Base-by-base conservation (phyloP, 2,329 filamentous ascomycete genomes). In the Alternaria atra region DNA sequence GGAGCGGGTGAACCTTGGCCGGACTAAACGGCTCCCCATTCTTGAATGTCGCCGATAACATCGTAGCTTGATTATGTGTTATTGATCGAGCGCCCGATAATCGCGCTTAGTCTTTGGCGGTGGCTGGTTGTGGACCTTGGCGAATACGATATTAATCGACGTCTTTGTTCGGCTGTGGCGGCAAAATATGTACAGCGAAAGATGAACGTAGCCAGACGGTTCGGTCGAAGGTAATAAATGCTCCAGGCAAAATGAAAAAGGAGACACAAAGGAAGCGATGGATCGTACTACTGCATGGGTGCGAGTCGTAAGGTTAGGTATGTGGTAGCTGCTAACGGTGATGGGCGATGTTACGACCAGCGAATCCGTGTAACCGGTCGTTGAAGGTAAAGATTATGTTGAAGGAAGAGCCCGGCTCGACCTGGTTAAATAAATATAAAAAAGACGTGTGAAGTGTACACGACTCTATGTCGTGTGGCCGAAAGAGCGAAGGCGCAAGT, bases 381-480 rank as follows among this genome's bases (percentile, higher is more conserved):
- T 55, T 35, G 52, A 52, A 51, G 32, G 29, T 43, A 59, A 54
- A 47, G 47, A 58, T 52, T 50, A 60, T 58, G 60, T 65, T 63
- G 50, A 73, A 69, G 48, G 66, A 75, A 72, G 73, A 76, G 74
- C 57, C 69, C 73, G 63, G 75, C 73, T 77, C 74, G 44, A 70
- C 58, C 60, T 35, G 64, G 69, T 70, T 51, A 54, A 64, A 67
- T 12, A 57, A 34, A 55, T 63, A 37, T 8, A n/a, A n/a, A n/a
- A n/a, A n/a, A n/a, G n/a, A n/a, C n/a, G 29, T 27, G 27, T 54
- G 35, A 67, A 55, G 32, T 56, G 52, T 54, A 62, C 52, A 70
- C 70, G 68, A 75, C 66, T 64, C 54, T 61, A 69, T 66, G 68
- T 53, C 68, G 66, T 58, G 63, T 55, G 60, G 65, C 42, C 58